Evolutionary conservation across 2,329 filamentous ascomycete species (phyloP), one percentile per base, ranked within the genome.

Genomic region (Botrytis aclada): DNA sequence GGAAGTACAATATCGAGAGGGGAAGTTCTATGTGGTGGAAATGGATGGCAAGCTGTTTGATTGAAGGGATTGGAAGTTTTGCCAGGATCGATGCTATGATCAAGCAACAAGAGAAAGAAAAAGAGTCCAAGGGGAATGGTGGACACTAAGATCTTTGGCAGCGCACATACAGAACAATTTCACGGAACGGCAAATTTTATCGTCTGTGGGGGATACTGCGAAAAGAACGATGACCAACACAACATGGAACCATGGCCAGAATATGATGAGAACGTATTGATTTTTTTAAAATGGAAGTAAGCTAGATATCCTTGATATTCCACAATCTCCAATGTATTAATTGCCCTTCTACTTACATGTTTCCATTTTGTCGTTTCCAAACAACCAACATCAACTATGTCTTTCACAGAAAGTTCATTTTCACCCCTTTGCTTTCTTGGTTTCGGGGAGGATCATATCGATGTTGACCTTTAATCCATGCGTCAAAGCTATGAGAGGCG

Each of bases 51-150:
- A 85, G 83, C 61, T 84, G 84, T 66, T 86, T 89, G 72, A 76
- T 89, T 3, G 89, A 90, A 80, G 89, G 89, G 2, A 78, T 81
- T 66, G 82, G 83, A 41, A 81, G 84, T 2, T 88, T 88, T 74
- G 74, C 76, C 77, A 83, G 88, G 60, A 86, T 90, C 74, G 86
- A 90, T 79, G 77, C 79, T 18, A 76, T 85, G 25, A 83, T 89
- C 37, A 82, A 79, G 60, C 80, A 80, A 76, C 84, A 85, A 82
- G 82, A 76, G 78, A 80, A 77, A 74, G 81, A 82, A 76, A 82
- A 83, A 79, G 83, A 83, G 62, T 41, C 29, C 3, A 72, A 72
- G 43, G 66, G 43, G 22, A 67, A 58, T 39, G 47, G 29, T n/a
- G 70, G 51, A 2, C 51, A 72, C 60, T 72, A 39, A 72, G 47